Percentiles rank a stretch among this genome's conserved stretches.
Evolutionary conservation across 1,284 basidiomycete genomes (phyloP).

Genomic region (Trichosporon coremiiforme): DNA sequence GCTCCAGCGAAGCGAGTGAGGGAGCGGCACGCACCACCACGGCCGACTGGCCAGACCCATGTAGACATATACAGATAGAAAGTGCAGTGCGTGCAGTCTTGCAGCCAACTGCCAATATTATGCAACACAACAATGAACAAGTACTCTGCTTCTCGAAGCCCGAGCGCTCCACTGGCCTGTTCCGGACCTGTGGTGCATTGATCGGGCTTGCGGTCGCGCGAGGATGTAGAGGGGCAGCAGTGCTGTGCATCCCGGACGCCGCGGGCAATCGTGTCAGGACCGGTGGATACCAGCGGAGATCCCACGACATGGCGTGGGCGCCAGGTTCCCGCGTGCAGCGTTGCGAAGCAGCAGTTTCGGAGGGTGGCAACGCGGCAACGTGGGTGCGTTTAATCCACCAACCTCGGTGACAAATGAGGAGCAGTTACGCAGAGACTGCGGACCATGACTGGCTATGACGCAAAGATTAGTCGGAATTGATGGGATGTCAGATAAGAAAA

Average conservation of each 20-base stretch:
- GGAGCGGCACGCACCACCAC: neutral
- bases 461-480: neutral
- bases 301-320: too few relatives aligned
- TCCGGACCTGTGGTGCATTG: neutral
- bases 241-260: too few relatives aligned
- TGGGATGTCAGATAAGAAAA: slow-evolving; percentile 6
- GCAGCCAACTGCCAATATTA: neutral
- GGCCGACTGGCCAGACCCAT: neutral
- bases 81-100: neutral
- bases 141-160: neutral
- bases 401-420: neutral
- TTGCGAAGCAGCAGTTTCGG: neutral
- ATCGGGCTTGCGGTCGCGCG: too few relatives aligned
- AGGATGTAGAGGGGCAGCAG: too few relatives aligned
- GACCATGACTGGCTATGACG: slow-evolving; percentile 5
- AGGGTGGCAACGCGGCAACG: neutral
- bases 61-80: slow-evolving; percentile 3
- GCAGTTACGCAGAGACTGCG: slow-evolving; percentile 1
- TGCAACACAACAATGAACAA: neutral
- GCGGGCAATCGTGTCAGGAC: too few relatives aligned
- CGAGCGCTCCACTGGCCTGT: neutral
- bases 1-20: neutral
- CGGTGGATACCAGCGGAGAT: too few relatives aligned
- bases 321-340: too few relatives aligned
- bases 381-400: neutral